These are phyloP conservation scores for Colletotrichum tamarilloi DNA, from an alignment of 2,329 filamentous ascomycete genomes.

Conservation along the genomic window DNA sequence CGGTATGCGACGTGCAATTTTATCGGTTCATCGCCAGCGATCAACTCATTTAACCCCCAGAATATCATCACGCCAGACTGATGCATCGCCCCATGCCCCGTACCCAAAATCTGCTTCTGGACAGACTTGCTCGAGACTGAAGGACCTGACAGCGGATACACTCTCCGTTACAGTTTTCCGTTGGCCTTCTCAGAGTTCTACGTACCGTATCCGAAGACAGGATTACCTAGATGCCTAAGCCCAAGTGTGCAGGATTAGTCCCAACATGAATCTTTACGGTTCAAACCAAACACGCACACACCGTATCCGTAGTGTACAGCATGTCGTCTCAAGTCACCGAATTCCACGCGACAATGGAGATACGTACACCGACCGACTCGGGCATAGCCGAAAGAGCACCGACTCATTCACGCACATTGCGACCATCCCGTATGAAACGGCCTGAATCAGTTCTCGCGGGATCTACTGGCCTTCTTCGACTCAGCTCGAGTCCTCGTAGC, in stretches of 20 bases:
- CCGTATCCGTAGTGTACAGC: not conserved
- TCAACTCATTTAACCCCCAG: not conserved
- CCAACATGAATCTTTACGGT: conserved; percentile 7
- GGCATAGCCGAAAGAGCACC: conserved; percentile 4
- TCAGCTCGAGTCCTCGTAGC: conserved; percentile 2
- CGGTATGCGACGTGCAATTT: conserved; percentile 18
- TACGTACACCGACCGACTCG: conserved; percentile 12
- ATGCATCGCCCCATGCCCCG: conserved; percentile 5
- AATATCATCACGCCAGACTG: not conserved
- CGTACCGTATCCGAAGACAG: not conserved
- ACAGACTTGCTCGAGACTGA: conserved; percentile 6
- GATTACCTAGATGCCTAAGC: not conserved
- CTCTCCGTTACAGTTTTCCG: conserved; percentile 6
- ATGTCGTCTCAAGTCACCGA: conserved; percentile 26
- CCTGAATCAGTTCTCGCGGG: conserved; percentile 28
- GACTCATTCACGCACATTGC: conserved; percentile 17
- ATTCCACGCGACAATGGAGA: conserved; percentile 16
- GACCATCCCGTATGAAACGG: conserved; percentile 30
- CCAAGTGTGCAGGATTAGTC: not conserved
- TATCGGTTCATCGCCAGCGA: not conserved
- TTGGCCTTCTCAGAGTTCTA: not conserved
- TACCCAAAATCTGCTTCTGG: conserved; percentile 7
- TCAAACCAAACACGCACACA: conserved; percentile 3
- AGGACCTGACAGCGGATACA: not conserved
- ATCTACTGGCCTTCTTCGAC: conserved; percentile 7